Conservation (phyloP, 495 filamentous ascomycete genomes). For the Halenospora varia region DNA sequence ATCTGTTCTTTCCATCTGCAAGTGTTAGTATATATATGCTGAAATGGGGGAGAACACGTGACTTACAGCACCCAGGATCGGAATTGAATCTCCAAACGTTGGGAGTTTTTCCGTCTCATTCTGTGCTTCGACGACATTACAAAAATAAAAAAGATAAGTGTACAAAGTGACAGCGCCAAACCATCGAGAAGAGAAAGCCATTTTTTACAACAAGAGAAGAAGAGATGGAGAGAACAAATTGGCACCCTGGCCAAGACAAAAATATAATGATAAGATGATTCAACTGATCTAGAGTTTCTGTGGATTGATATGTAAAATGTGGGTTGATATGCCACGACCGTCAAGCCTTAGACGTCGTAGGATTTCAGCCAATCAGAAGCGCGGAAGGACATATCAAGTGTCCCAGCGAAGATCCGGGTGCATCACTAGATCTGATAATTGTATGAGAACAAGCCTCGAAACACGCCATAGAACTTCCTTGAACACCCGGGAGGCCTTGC, state of each 20-base stretch:
- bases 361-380: neutral
- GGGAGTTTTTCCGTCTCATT: constrained; percentile 12
- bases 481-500: no score
- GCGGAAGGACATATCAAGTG: neutral
- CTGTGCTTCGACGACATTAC: constrained; percentile 8
- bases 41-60: neutral
- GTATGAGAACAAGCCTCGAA: neutral
- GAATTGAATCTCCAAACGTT: constrained; percentile 13
- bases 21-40: neutral
- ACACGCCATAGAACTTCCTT: neutral
- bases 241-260: neutral
- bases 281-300: neutral
- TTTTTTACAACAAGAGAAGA: constrained; percentile 3
- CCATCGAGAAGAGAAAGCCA: constrained; percentile 15
- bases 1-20: constrained; percentile 21
- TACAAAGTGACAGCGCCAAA: constrained; percentile 4
- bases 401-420: neutral
- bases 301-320: neutral
- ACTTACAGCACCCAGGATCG: constrained; percentile 14
- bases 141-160: constrained; percentile 2
- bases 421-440: neutral
- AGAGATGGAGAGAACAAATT: neutral
- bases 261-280: neutral
- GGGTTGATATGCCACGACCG: neutral
- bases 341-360: neutral